These are phyloP conservation scores for Neurospora discreta DNA, from an alignment of 495 filamentous ascomycete genomes.

Conservation along the genomic window DNA sequence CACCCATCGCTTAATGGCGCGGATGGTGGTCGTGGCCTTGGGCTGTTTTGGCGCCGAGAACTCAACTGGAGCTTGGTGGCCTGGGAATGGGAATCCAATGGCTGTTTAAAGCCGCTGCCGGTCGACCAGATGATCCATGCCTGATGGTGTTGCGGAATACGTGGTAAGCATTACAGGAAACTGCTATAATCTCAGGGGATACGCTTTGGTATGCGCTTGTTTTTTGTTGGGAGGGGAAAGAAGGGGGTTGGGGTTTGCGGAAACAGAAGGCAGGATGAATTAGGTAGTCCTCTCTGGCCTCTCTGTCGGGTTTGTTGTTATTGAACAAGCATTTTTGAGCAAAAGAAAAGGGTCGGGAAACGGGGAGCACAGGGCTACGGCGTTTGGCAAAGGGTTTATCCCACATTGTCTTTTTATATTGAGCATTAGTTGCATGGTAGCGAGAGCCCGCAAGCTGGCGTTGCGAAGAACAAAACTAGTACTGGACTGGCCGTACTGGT, in stretches of 20 bases:
- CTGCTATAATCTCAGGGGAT: neutral
- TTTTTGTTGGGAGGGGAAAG: conserved; percentile 9
- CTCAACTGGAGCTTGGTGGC: conserved; percentile 87
- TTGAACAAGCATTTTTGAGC: conserved; percentile 17
- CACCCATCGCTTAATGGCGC: conserved; percentile 19
- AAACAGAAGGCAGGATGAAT: conserved; percentile 29
- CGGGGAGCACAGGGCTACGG: neutral
- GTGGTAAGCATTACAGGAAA: neutral
- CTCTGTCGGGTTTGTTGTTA: conserved; percentile 21
- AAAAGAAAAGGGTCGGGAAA: conserved; percentile 2
- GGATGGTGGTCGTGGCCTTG: conserved; percentile 51
- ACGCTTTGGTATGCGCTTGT: neutral
- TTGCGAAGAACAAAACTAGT: neutral
- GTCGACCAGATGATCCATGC: conserved; percentile 30
- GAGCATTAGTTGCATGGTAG: neutral
- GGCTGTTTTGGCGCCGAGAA: conserved; percentile 84
- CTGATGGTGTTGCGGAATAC: conserved; percentile 7
- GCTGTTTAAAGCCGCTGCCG: conserved; percentile 18
- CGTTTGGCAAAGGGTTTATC: neutral
- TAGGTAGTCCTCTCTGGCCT: conserved; percentile 34
- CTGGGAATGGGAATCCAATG: conserved; percentile 59
- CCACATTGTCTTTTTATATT: neutral
- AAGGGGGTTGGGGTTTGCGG: conserved; percentile 18
- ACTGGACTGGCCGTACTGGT: neutral
- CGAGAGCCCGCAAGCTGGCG: neutral